These are phyloP conservation scores for Podila epigama DNA, from an alignment of 192 early-diverging fungal species.

Conservation along the genomic window DNA sequence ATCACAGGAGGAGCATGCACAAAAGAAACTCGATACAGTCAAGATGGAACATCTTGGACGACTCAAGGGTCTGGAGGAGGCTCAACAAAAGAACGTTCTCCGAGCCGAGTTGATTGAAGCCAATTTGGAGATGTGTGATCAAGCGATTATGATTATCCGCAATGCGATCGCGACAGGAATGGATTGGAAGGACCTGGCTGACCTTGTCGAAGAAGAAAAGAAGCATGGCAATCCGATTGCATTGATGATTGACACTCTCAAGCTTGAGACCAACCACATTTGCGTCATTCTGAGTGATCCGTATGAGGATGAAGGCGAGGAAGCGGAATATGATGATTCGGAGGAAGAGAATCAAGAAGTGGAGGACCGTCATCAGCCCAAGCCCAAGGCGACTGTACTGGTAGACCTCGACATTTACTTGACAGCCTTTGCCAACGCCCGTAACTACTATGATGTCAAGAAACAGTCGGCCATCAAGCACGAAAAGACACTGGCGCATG, in stretches of 20 bases:
- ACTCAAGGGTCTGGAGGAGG: constrained; percentile 75
- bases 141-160: constrained; percentile 86
- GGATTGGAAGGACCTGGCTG: constrained; percentile 96
- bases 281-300: constrained; percentile 59
- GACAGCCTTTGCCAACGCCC: constrained; percentile 90
- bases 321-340: constrained; percentile 36
- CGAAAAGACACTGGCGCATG: constrained; percentile 87
- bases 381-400: constrained; percentile 45
- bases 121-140: constrained; percentile 86
- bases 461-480: constrained; percentile 88
- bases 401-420: constrained; percentile 90
- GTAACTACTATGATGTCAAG: constrained; percentile 87
- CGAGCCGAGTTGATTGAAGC: constrained; percentile 88
- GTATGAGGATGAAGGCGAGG: constrained; percentile 59
- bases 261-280: constrained; percentile 84
- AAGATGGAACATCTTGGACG: constrained; percentile 80
- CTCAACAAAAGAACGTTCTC: constrained; percentile 73
- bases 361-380: constrained; percentile 42
- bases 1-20: constrained; percentile 76
- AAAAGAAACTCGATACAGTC: constrained; percentile 85
- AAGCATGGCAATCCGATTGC: constrained; percentile 84
- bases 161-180: constrained; percentile 90
- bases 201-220: constrained; percentile 85
- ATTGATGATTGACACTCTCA: constrained; percentile 72
- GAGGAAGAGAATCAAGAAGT: constrained; percentile 53